Percentiles rank a stretch among this genome's conserved stretches.
Evolutionary conservation across 306 rosid species (phyloP).

Genomic region (Mimosa pudica): DNA sequence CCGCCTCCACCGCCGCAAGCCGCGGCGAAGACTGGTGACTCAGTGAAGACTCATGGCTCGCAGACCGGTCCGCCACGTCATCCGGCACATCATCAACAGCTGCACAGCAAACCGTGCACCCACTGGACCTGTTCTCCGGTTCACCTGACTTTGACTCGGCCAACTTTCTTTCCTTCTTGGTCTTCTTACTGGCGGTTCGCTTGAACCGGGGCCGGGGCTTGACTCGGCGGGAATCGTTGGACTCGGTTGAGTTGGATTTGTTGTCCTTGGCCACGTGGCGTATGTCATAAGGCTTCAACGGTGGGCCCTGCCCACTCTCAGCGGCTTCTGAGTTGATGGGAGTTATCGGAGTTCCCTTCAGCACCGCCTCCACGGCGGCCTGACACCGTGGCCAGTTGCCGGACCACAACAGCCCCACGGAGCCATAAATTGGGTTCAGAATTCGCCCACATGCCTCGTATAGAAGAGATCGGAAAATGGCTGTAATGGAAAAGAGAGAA

Average conservation of each 20-base stretch:
- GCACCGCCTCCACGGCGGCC: slow-evolving; percentile 88
- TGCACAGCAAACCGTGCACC: slow-evolving; percentile 10
- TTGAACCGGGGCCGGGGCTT: slow-evolving; percentile 65
- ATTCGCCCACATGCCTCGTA: slow-evolving; percentile 95
- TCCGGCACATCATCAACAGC: slow-evolving; percentile 32
- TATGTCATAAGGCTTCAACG: slow-evolving; percentile 78
- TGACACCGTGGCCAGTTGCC: slow-evolving; percentile 97
- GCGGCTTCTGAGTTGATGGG: slow-evolving; percentile 77
- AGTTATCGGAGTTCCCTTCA: slow-evolving; percentile 74
- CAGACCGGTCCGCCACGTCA: slow-evolving; percentile 46
- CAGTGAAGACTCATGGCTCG: slow-evolving; percentile 70
- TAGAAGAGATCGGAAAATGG: slow-evolving; percentile 80
- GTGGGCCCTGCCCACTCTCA: slow-evolving; percentile 61
- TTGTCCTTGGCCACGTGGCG: slow-evolving; percentile 86
- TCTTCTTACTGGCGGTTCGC: slow-evolving; percentile 22
- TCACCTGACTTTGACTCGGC: not conserved
- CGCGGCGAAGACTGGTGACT: slow-evolving; percentile 65
- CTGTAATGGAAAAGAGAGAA: slow-evolving; percentile 35
- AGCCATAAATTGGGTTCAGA: slow-evolving; percentile 89
- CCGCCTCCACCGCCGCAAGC: slow-evolving; percentile 43
- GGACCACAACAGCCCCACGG: slow-evolving; percentile 93
- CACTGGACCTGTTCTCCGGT: slow-evolving; percentile 10
- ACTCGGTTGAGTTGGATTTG: slow-evolving; percentile 48
- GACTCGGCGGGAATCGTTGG: slow-evolving; percentile 32
- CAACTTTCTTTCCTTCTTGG: slow-evolving; percentile 35